Conservation (phyloP, 495 filamentous ascomycete genomes). For the Hypomontagnella monticulosa region DNA sequence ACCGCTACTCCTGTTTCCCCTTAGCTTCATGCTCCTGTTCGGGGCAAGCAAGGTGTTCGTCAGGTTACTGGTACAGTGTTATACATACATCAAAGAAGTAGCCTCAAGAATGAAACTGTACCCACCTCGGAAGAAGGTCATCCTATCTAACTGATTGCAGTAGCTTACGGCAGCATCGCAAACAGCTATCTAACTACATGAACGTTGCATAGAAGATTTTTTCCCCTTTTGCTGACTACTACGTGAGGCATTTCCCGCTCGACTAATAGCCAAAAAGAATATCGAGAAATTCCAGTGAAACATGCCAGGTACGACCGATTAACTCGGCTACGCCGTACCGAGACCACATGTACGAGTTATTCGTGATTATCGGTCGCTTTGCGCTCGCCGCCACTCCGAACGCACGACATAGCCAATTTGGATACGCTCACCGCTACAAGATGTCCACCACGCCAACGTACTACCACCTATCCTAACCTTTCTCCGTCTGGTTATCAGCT, state of each 20-base stretch:
- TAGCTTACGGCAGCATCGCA: slow-evolving; percentile 36
- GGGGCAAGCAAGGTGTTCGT: background rate
- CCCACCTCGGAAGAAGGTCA: slow-evolving; percentile 32
- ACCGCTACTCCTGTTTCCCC: slow-evolving; percentile 2
- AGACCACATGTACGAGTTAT: slow-evolving; percentile 34
- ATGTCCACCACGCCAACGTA: slow-evolving; percentile 14
- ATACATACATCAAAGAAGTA: slow-evolving; percentile 16
- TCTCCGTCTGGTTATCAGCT: slow-evolving; percentile 31
- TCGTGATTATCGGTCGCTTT: slow-evolving; percentile 28
- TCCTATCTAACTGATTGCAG: slow-evolving; percentile 35
- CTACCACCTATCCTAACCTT: slow-evolving; percentile 19
- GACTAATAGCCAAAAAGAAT: slow-evolving; percentile 18
- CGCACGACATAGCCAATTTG: slow-evolving; percentile 30
- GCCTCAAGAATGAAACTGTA: slow-evolving; percentile 31
- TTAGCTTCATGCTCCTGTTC: background rate
- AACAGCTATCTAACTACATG: slow-evolving; percentile 21
- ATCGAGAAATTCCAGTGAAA: slow-evolving; percentile 3
- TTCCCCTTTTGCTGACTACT: slow-evolving; percentile 19
- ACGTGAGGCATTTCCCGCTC: slow-evolving; percentile 39
- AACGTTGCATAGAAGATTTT: slow-evolving; percentile 27
- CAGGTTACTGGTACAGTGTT: slow-evolving; percentile 2
- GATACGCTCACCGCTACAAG: slow-evolving; percentile 37
- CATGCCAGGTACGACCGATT: slow-evolving; percentile 19
- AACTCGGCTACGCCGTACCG: slow-evolving; percentile 28
- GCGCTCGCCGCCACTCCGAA: slow-evolving; percentile 27